Conservation (phyloP, 208 protist species). For the Trypanosoma congolense region DNA sequence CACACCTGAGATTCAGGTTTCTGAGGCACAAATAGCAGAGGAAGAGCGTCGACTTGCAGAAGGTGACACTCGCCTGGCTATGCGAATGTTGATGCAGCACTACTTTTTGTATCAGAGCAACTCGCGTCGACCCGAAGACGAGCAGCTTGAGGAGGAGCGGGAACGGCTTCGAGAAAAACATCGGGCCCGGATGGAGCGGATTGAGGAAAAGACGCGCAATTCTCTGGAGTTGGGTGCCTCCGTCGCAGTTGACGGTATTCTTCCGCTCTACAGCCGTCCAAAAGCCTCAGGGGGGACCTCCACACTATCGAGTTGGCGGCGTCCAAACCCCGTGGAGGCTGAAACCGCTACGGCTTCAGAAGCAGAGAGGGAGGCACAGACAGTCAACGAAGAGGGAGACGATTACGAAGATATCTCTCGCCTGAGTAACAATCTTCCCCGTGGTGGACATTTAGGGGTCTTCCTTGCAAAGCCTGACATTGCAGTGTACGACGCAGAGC, state of each 20-base stretch:
- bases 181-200: slow-evolving; percentile 38
- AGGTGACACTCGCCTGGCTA: slow-evolving; percentile 65
- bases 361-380: neutral
- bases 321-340: slow-evolving; percentile 24
- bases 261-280: slow-evolving; percentile 33
- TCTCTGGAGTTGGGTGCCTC: slow-evolving; percentile 46
- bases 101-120: slow-evolving; percentile 39
- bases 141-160: slow-evolving; percentile 32
- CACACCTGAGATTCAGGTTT: neutral
- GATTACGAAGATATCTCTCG: neutral
- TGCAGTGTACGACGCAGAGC: slow-evolving; percentile 60
- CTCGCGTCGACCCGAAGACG: slow-evolving; percentile 26
- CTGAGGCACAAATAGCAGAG: neutral
- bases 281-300: neutral
- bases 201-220: slow-evolving; percentile 60
- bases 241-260: slow-evolving; percentile 54
- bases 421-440: neutral
- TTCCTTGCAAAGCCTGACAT: slow-evolving; percentile 56
- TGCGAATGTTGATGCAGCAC: slow-evolving; percentile 65
- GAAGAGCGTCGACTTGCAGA: slow-evolving; percentile 48
- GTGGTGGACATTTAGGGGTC: slow-evolving; percentile 19
- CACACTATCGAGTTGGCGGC: slow-evolving; percentile 21
- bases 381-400: neutral
- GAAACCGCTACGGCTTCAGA: slow-evolving; percentile 6
- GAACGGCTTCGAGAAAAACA: slow-evolving; percentile 27